Evolutionary conservation across 495 filamentous ascomycete genomes (phyloP).

Genomic region (Aspergillus taichungensis): DNA sequence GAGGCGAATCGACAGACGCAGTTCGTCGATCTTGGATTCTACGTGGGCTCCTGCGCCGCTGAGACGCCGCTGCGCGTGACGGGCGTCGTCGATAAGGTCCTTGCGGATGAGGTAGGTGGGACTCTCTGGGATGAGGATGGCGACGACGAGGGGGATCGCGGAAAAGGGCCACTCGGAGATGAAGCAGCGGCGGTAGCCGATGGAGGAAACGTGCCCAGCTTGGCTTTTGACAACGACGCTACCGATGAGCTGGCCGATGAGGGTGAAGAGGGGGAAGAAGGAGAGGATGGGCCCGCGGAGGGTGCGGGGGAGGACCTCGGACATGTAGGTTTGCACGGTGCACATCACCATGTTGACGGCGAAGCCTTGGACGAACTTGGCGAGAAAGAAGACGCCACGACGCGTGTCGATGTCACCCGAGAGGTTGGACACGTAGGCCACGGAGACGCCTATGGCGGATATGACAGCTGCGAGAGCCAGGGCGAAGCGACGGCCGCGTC

Average conservation of each 20-base stretch:
- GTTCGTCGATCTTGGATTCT: conserved; percentile 9
- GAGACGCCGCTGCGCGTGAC: conserved; percentile 18
- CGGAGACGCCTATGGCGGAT: conserved; percentile 30
- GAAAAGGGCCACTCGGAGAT: conserved; percentile 30
- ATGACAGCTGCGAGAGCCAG: conserved; percentile 27
- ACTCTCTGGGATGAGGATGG: conserved; percentile 66
- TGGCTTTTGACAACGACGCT: conserved; percentile 30
- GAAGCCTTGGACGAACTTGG: conserved; percentile 31
- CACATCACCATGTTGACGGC: conserved; percentile 34
- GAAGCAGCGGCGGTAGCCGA: conserved; percentile 22
- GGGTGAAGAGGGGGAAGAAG: conserved; percentile 35
- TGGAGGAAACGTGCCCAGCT: conserved; percentile 5
- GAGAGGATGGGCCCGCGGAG: conserved; percentile 38
- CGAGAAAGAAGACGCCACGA: conserved; percentile 22
- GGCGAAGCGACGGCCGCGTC: conserved; percentile 27
- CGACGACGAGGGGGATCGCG: conserved; percentile 47
- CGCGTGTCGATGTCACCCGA: conserved; percentile 18
- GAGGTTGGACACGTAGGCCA: conserved; percentile 24
- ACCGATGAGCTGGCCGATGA: conserved; percentile 37
- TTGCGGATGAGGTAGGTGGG: conserved; percentile 65
- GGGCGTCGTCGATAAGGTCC: conserved; percentile 52
- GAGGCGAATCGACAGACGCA: conserved; percentile 15
- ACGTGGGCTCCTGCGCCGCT: conserved; percentile 5
- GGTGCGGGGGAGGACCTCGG: conserved; percentile 29
- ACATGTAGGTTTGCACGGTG: conserved; percentile 39